Percentiles rank a stretch among this genome's conserved stretches.
phyloP scores from a whole-genome alignment of 2,329 filamentous ascomycete species.

The Pseudocercospora fuligena region DNA sequence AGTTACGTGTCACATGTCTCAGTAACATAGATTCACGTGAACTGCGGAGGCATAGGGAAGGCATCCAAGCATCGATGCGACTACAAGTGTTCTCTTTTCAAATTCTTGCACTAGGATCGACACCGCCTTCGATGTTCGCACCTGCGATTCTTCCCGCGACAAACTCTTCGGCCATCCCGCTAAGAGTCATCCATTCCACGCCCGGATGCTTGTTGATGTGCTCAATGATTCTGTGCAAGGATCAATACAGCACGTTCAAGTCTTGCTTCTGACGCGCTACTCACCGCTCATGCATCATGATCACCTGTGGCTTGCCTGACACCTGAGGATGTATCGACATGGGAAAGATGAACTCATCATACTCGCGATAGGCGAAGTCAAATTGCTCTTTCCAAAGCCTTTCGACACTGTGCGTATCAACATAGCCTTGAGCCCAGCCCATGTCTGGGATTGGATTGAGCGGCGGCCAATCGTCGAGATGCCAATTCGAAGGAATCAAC shows the following conservation, averaged over 20 bases:
- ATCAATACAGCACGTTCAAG: neutral
- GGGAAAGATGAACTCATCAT: constrained; percentile 54
- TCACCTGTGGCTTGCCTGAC: constrained; percentile 53
- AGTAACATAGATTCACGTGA: neutral
- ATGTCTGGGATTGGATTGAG: constrained; percentile 19
- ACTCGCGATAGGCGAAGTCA: constrained; percentile 51
- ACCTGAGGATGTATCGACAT: constrained; percentile 56
- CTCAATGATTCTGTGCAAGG: constrained; percentile 44
- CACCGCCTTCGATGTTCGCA: constrained; percentile 43
- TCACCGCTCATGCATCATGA: constrained; percentile 51
- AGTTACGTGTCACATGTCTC: neutral
- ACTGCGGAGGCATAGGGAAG: neutral
- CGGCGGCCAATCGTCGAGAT: constrained; percentile 54
- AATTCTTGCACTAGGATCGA: constrained; percentile 10
- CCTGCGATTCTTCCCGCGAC: constrained; percentile 39
- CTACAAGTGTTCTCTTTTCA: neutral
- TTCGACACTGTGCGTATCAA: constrained; percentile 50
- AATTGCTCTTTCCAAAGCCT: constrained; percentile 53
- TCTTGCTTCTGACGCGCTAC: neutral
- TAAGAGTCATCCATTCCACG: constrained; percentile 49
- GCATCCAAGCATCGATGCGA: neutral
- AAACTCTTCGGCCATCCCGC: constrained; percentile 35
- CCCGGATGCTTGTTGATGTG: constrained; percentile 53
- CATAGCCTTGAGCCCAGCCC: constrained; percentile 45
- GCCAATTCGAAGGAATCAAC: constrained; percentile 53